Conservation (phyloP, 2,329 filamentous ascomycete genomes). For the Stachybotrys chlorohalonatus region DNA sequence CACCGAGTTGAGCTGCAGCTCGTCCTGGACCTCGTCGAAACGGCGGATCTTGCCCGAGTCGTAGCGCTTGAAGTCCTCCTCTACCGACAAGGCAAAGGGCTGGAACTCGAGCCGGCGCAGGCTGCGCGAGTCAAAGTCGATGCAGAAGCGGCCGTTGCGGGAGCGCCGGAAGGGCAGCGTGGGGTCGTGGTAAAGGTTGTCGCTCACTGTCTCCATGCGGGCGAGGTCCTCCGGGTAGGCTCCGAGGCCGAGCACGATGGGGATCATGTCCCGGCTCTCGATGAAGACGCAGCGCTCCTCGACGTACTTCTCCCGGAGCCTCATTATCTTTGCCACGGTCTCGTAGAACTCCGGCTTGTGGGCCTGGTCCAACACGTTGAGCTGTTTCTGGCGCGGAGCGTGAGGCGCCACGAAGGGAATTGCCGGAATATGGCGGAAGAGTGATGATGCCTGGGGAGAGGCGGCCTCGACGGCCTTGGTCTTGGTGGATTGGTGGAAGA, state of each 20-base stretch:
- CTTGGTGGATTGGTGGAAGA: constrained; percentile 10
- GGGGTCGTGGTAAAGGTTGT: constrained; percentile 14
- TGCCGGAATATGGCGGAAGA: constrained; percentile 1
- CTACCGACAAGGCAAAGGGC: constrained; percentile 15
- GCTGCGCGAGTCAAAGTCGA: constrained; percentile 13
- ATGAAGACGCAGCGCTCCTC: constrained; percentile 15
- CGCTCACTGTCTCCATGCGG: constrained; percentile 9
- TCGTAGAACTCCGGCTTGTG: constrained; percentile 14
- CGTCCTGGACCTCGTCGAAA: constrained; percentile 17
- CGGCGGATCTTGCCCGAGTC: constrained; percentile 17
- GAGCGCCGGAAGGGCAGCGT: constrained; percentile 16
- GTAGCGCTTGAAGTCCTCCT: constrained; percentile 20
- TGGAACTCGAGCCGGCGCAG: constrained; percentile 19
- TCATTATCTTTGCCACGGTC: constrained; percentile 15
- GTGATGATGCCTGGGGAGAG: constrained; percentile 1
- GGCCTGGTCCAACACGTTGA: constrained; percentile 12
- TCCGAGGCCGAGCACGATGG: constrained; percentile 13
- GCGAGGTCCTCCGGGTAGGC: constrained; percentile 14
- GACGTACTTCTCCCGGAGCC: constrained; percentile 11
- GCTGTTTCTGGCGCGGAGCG: constrained; percentile 5
- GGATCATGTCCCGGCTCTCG: constrained; percentile 13
- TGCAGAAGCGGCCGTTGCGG: constrained; percentile 15
- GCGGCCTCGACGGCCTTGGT: constrained; percentile 10
- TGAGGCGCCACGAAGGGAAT: background rate
- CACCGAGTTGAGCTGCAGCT: constrained; percentile 19